Base-by-base conservation (phyloP, 371 early-diverging fungal genomes). In the Mortierella sp. region DNA sequence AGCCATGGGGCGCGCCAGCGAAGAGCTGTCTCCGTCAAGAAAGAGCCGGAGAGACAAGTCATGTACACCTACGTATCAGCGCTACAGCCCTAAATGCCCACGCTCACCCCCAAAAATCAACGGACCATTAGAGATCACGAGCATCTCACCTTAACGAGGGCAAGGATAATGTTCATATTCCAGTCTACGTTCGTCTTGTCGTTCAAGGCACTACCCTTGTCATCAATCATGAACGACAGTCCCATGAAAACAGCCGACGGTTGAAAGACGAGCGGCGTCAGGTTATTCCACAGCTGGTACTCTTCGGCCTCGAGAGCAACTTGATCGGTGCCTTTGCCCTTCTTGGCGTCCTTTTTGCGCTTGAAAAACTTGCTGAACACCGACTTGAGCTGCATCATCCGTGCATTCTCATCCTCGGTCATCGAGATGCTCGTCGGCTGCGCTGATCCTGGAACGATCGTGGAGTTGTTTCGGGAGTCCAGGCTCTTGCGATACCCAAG, bases 141-240 rank as follows among this genome's bases (percentile, higher is more conserved):
- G n/a, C n/a, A n/a, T n/a, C 42, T 50, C 65, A 70, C 78, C 66
- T 76, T 76, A 41, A 76, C 78, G 6, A 76, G 59, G 9, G 70
- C 70, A n/a, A 76, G 63, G 49, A 76, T 76, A n/a, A 76, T 50
- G 43, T 76, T 76, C 78, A 76, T 76, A 27, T 76, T 76, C 78
- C 78, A 76, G 34, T 69, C 70, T 24, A 34, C 61, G n/a, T 41
- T 65, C 32, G 42, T 43, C 49, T 34, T 56, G 34, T 56, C 66
- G 8, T 19, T 50, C 32, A 65, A 24, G 15, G 56, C 43, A 34
- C 78, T 70, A 6, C 78, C 78, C 32, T 76, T 76, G 56, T 76
- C 78, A 32, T 76, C 78, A 42, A 69, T 65, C 70, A 70, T 76
- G 50, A 76, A 70, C 21, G 65, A 57, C 32, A 76, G 70, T 6